A percentile compares a stretch with the other conserved stretches of the same genome.
phyloP scores from a whole-genome alignment of 2,329 filamentous ascomycete species.

The Hypoxylon sp. region DNA sequence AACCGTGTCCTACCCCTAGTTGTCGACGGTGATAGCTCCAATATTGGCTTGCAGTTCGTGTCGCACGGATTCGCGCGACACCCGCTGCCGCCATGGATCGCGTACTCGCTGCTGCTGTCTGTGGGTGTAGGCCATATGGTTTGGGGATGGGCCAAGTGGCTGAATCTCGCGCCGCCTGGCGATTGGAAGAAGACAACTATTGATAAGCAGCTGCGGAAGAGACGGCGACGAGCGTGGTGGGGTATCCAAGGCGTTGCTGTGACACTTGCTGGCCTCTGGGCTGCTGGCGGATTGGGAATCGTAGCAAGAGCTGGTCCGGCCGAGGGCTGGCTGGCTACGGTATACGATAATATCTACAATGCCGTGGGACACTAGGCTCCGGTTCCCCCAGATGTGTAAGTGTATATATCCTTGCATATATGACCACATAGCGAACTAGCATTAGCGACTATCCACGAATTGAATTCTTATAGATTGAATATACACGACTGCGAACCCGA shows the following conservation, averaged over 20 bases:
- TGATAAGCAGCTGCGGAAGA: constrained; percentile 65
- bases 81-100: constrained; percentile 68
- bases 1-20: constrained; percentile 82
- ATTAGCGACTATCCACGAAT: constrained; percentile 19
- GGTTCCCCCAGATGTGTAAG: constrained; percentile 7
- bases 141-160: constrained; percentile 88
- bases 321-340: constrained; percentile 81
- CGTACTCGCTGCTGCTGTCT: constrained; percentile 77
- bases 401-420: constrained; percentile 32
- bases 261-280: constrained; percentile 76
- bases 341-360: constrained; percentile 79
- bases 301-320: constrained; percentile 78
- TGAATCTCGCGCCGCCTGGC: constrained; percentile 72
- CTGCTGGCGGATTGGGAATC: constrained; percentile 82
- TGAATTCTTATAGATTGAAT: background rate
- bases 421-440: constrained; percentile 12
- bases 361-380: constrained; percentile 26
- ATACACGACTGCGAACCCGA: background rate
- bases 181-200: constrained; percentile 63
- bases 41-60: constrained; percentile 86
- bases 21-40: constrained; percentile 86
- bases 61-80: constrained; percentile 86
- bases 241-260: constrained; percentile 75
- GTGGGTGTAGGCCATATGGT: constrained; percentile 82
- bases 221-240: constrained; percentile 76